phyloP scores from a whole-genome alignment of 352 stramenopile genomes.

The Blastocystis sp. region DNA sequence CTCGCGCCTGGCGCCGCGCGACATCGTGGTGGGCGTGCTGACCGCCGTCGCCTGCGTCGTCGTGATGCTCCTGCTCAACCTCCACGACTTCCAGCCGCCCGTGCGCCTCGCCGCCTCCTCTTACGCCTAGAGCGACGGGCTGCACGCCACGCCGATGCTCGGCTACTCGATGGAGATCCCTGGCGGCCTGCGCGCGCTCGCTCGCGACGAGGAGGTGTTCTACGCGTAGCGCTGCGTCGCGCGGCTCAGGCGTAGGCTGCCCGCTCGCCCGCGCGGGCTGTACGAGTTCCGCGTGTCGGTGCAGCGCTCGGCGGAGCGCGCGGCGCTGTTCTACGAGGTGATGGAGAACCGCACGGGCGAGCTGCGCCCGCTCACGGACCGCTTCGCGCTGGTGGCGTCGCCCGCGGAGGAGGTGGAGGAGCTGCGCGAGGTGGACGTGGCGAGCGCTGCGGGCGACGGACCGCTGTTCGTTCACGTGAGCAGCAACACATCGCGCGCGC shows the following conservation, averaged over 20 bases:
- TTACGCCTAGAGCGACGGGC: constrained; percentile 11
- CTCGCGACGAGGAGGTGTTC: background rate
- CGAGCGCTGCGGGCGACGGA: background rate
- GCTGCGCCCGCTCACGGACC: background rate
- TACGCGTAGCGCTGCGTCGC: background rate
- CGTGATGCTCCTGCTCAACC: constrained; percentile 25
- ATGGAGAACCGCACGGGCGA: background rate
- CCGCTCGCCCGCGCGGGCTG: background rate
- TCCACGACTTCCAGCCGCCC: constrained; percentile 2
- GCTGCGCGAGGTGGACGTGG: constrained; percentile 31
- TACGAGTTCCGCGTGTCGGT: constrained; percentile 8
- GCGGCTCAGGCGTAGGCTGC: background rate
- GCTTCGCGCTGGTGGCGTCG: background rate
- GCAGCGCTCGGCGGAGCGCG: background rate
- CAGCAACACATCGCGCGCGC: constrained; percentile 40
- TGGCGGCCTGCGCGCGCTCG: background rate
- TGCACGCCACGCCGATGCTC: constrained; percentile 34
- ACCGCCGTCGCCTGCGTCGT: background rate
- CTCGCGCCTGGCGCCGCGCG: background rate
- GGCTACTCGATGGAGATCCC: background rate
- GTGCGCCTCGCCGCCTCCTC: background rate
- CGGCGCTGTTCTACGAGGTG: background rate
- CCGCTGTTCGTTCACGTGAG: constrained; percentile 23
- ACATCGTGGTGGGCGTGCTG: constrained; percentile 22
- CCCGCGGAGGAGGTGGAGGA: background rate